These are phyloP conservation scores for Physcomitrium patens DNA, from an alignment of 225 moss, liverwort and hornwort genomes.

Conservation along the genomic window DNA sequence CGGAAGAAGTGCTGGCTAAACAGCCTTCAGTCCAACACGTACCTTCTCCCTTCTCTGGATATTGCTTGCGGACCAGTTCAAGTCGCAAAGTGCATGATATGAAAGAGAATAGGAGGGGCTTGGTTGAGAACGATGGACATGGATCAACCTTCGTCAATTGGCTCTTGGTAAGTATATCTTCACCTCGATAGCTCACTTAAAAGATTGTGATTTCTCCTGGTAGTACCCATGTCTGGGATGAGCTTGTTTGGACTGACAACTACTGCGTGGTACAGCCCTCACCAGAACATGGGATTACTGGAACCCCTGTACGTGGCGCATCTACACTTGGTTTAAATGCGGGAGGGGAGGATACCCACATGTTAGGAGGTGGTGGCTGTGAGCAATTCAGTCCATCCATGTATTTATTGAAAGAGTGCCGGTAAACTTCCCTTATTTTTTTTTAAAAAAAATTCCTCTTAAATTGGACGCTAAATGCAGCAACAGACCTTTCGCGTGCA, in stretches of 20 bases:
- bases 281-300: slow-evolving; percentile 72
- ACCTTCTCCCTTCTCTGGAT: slow-evolving; percentile 68
- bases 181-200: too few relatives aligned
- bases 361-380: slow-evolving; percentile 60
- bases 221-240: background rate
- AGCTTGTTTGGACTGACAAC: background rate
- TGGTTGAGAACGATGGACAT: slow-evolving; percentile 51
- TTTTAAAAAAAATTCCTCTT: slow-evolving; percentile 14
- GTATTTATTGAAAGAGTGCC: slow-evolving; percentile 92
- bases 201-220: background rate
- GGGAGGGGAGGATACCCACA: slow-evolving; percentile 54
- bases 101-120: slow-evolving; percentile 78
- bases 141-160: slow-evolving; percentile 73
- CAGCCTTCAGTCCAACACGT: slow-evolving; percentile 50
- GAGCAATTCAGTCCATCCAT: slow-evolving; percentile 93
- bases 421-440: slow-evolving; percentile 49
- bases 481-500: slow-evolving; percentile 20
- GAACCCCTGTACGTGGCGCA: slow-evolving; percentile 64
- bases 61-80: slow-evolving; percentile 52
- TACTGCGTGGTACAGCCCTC: slow-evolving; percentile 61
- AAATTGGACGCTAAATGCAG: background rate
- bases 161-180: slow-evolving; percentile 66
- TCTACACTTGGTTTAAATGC: slow-evolving; percentile 58
- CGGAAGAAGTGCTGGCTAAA: slow-evolving; percentile 69
- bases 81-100: slow-evolving; percentile 52